These are phyloP conservation scores for Penicillium soppii DNA, from an alignment of 495 filamentous ascomycete species.

Conservation along the genomic window DNA sequence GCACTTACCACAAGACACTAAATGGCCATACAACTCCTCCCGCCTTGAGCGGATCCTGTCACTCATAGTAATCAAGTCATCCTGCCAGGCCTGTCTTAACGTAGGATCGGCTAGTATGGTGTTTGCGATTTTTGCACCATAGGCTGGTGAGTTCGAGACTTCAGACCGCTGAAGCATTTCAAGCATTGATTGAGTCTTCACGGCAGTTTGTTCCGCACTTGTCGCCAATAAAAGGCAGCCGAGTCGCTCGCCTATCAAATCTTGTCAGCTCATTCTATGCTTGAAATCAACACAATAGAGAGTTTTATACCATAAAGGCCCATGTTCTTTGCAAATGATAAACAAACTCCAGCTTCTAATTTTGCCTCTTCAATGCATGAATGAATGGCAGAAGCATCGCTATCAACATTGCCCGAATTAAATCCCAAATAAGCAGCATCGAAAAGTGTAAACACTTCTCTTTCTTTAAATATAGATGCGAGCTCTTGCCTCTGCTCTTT, in stretches of 20 bases:
- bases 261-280: neutral
- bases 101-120: slow-evolving; percentile 26
- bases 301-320: slow-evolving; percentile 44
- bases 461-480: slow-evolving; percentile 26
- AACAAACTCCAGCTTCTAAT: slow-evolving; percentile 30
- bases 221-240: slow-evolving; percentile 22
- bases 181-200: slow-evolving; percentile 27
- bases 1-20: slow-evolving; percentile 18
- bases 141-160: slow-evolving; percentile 40
- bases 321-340: slow-evolving; percentile 50
- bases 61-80: slow-evolving; percentile 43
- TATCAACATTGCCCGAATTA: slow-evolving; percentile 37
- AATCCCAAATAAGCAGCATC: slow-evolving; percentile 48
- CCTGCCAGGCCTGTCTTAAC: slow-evolving; percentile 33
- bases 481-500: slow-evolving; percentile 43
- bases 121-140: slow-evolving; percentile 39
- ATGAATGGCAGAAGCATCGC: slow-evolving; percentile 45
- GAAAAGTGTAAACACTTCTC: slow-evolving; percentile 39
- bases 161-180: slow-evolving; percentile 38
- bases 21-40: slow-evolving; percentile 21
- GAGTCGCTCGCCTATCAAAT: slow-evolving; percentile 27
- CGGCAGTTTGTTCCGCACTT: slow-evolving; percentile 12
- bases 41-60: slow-evolving; percentile 36
- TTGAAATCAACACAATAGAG: neutral
- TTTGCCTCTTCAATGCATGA: slow-evolving; percentile 30